Conservation (phyloP, 1,284 basidiomycete genomes). For the Kwoniella shivajii region DNA sequence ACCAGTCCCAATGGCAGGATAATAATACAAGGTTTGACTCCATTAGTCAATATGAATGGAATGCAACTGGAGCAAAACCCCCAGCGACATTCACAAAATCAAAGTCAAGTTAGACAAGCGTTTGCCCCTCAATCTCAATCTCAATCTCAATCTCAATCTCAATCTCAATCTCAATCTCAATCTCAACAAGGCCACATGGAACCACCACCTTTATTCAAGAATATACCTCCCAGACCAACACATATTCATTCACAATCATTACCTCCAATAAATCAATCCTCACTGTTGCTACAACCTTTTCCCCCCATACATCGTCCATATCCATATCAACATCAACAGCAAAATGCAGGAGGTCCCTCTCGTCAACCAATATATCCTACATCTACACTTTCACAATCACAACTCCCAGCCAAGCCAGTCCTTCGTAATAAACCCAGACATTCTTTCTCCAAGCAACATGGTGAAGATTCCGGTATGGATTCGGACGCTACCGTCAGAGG, state of each 20-base stretch:
- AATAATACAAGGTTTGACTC: constrained; percentile 14
- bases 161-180: background rate
- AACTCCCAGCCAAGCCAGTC: constrained; percentile 3
- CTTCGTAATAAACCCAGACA: background rate
- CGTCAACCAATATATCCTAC: constrained; percentile 4
- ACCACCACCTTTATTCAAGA: too few species aligned
- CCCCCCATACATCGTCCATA: too few species aligned
- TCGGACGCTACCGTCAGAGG: constrained; percentile 43
- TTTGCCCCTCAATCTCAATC: background rate
- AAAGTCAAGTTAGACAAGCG: background rate
- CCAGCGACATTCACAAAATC: background rate
- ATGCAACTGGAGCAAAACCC: constrained; percentile 14
- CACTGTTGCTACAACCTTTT: too few species aligned
- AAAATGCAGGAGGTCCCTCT: constrained; percentile 4
- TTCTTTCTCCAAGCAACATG: background rate
- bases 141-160: constrained; percentile 1
- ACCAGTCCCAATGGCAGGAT: constrained; percentile 24
- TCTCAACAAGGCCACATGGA: constrained; percentile 8
- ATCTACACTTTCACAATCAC: background rate
- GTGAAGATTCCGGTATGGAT: constrained; percentile 18
- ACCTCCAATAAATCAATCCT: too few species aligned
- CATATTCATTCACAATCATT: too few species aligned
- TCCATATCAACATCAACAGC: constrained; percentile 5
- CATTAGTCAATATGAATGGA: constrained; percentile 20
- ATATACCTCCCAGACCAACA: too few species aligned